A percentile compares a stretch with the other conserved stretches of the same genome.
These are phyloP conservation scores for Irpex sp. DNA, from an alignment of 1,284 basidiomycete genomes.

Conservation along the genomic window DNA sequence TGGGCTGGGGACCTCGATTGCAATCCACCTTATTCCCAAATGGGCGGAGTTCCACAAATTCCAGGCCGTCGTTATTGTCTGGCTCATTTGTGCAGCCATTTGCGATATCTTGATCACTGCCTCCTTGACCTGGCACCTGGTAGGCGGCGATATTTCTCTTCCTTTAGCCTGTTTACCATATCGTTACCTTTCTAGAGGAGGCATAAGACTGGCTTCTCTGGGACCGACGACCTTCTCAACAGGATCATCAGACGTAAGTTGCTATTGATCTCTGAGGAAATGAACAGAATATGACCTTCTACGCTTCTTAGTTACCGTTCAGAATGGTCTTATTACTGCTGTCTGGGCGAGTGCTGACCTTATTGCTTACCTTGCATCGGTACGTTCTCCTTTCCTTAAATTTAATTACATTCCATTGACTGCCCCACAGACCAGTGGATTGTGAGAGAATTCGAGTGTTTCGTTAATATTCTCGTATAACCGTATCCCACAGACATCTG, in stretches of 20 bases:
- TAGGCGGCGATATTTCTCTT: conserved; percentile 5
- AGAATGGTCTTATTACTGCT: conserved; percentile 31
- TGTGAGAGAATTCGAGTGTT: background rate
- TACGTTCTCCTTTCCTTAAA: conserved; percentile 10
- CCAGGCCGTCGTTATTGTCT: conserved; percentile 31
- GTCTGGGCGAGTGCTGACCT: conserved; percentile 29
- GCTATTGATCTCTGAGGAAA: background rate
- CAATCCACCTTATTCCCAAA: conserved; percentile 22
- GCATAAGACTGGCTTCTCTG: conserved; percentile 34
- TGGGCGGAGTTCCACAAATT: conserved; percentile 32
- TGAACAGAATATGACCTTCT: background rate
- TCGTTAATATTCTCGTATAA: background rate
- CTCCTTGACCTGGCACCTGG: conserved; percentile 30
- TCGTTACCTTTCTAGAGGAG: conserved; percentile 21
- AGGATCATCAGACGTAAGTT: conserved; percentile 40
- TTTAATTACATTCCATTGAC: background rate
- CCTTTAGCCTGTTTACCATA: background rate
- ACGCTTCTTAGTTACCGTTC: conserved; percentile 27
- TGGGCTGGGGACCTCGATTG: conserved; percentile 31
- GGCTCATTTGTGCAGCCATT: conserved; percentile 29
- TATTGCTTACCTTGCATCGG: conserved; percentile 26
- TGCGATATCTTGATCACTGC: conserved; percentile 29
- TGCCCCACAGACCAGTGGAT: conserved; percentile 1
- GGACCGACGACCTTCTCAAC: conserved; percentile 32
- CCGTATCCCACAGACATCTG: conserved; percentile 22